Conservation (phyloP, 345 rosid genomes). For the Gossypium australe region DNA sequence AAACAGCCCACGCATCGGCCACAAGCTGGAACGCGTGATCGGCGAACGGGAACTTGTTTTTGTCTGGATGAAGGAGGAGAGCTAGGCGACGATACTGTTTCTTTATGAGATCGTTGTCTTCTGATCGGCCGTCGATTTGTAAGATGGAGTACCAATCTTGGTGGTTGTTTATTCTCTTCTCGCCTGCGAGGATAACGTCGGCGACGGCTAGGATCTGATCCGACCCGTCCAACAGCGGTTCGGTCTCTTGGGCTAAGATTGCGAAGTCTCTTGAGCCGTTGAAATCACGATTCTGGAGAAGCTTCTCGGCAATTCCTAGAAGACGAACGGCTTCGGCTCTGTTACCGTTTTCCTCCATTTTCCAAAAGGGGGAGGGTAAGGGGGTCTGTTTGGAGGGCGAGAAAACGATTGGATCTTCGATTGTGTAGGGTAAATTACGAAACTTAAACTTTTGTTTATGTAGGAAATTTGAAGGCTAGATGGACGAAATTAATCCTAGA, state of each 20-base stretch:
- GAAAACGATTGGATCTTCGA: constrained; percentile 2
- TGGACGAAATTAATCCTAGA: neutral
- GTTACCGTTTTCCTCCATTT: constrained; percentile 48
- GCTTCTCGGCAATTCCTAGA: constrained; percentile 82
- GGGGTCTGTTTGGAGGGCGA: neutral
- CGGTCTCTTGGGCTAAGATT: constrained; percentile 72
- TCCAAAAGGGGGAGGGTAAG: neutral
- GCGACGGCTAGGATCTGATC: constrained; percentile 83
- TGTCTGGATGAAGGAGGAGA: constrained; percentile 85
- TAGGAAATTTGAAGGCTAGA: neutral
- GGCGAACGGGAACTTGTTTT: constrained; percentile 63
- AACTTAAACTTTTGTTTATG: neutral
- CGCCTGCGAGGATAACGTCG: constrained; percentile 66
- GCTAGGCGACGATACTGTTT: constrained; percentile 80
- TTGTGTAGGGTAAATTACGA: neutral
- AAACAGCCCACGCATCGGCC: constrained; percentile 74
- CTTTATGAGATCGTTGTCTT: constrained; percentile 61
- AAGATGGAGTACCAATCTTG: constrained; percentile 82
- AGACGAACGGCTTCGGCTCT: constrained; percentile 72
- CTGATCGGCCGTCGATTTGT: constrained; percentile 50
- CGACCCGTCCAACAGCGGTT: constrained; percentile 77
- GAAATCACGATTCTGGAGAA: constrained; percentile 59
- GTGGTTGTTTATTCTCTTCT: constrained; percentile 55
- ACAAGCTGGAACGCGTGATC: constrained; percentile 84
- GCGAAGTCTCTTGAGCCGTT: constrained; percentile 73